Percentiles rank a stretch among this genome's conserved stretches.
Conservation (phyloP, 371 early-diverging fungal species). For the Syncephalastrum contaminatum region DNA sequence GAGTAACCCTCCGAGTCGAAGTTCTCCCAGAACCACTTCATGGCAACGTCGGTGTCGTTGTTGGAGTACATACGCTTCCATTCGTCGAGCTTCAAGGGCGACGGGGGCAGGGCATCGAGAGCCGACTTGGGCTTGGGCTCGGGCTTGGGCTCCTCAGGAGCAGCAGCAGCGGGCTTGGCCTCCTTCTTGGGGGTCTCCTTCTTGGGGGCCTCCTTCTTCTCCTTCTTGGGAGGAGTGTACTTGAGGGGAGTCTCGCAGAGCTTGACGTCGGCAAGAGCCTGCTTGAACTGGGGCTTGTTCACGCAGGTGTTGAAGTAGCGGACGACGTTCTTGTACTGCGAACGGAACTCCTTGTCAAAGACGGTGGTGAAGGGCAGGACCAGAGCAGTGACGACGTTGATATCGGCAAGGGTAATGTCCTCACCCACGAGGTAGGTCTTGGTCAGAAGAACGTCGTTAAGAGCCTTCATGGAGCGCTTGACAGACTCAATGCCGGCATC, state of each 20-base stretch:
- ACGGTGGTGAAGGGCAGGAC: constrained; percentile 56
- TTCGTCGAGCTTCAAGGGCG: constrained; percentile 80
- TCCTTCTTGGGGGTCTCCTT: constrained; percentile 42
- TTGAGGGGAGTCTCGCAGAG: constrained; percentile 58
- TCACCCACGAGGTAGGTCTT: constrained; percentile 93
- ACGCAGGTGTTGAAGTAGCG: constrained; percentile 85
- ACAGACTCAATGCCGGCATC: constrained; percentile 67
- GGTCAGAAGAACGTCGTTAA: constrained; percentile 75
- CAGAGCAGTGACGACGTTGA: constrained; percentile 67
- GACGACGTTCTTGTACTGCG: constrained; percentile 78
- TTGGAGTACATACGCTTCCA: constrained; percentile 98
- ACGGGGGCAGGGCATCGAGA: constrained; percentile 85
- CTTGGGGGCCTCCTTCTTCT: constrained; percentile 40
- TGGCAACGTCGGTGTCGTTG: constrained; percentile 88
- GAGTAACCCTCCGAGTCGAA: constrained; percentile 86
- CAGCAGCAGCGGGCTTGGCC: constrained; percentile 53
- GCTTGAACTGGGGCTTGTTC: constrained; percentile 82
- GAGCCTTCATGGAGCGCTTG: constrained; percentile 59
- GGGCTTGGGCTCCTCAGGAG: constrained; percentile 59
- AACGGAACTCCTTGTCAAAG: constrained; percentile 73
- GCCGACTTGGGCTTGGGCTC: constrained; percentile 91
- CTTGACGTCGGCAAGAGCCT: constrained; percentile 68
- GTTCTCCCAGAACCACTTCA: constrained; percentile 94
- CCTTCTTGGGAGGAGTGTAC: constrained; percentile 61
- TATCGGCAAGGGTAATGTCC: constrained; percentile 87